phyloP scores from a whole-genome alignment of 805 yeast species.

The Lachancea thermotolerans region DNA sequence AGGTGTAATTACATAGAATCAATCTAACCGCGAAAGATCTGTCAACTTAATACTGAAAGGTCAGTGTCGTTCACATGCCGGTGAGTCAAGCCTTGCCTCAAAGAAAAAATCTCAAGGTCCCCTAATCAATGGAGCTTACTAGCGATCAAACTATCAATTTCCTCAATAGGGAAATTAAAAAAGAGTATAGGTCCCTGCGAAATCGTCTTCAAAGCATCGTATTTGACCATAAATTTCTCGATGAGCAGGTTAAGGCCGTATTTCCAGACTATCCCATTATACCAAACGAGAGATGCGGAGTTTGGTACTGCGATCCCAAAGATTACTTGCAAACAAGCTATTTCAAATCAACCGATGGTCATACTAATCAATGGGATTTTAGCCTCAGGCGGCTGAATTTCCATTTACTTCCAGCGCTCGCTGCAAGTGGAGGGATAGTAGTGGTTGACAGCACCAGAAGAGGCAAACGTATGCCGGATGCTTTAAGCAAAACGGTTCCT shows the following conservation, averaged over 20 bases:
- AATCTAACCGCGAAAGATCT: too few species aligned
- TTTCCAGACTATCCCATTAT: conserved; percentile 43
- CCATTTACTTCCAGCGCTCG: conserved; percentile 52
- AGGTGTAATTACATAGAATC: neutral
- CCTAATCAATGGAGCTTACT: neutral
- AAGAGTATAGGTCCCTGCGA: conserved; percentile 43
- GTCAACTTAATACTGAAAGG: too few species aligned
- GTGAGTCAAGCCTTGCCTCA: too few species aligned
- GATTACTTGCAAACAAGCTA: conserved; percentile 45
- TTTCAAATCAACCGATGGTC: conserved; percentile 92
- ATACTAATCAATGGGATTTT: conserved; percentile 73
- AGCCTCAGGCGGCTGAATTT: conserved; percentile 66
- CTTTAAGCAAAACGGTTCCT: conserved; percentile 79
- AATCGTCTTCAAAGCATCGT: conserved; percentile 69
- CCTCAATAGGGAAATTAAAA: conserved; percentile 39
- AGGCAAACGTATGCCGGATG: conserved; percentile 82
- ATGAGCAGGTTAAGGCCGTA: conserved; percentile 19
- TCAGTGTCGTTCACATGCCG: too few species aligned
- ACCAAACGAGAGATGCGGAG: conserved; percentile 82
- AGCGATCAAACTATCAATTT: neutral
- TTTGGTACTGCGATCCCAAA: conserved; percentile 65
- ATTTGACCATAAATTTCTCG: conserved; percentile 51
- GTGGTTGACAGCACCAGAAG: conserved; percentile 81
- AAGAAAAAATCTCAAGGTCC: too few species aligned
- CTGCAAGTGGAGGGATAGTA: conserved; percentile 40